Conservation (phyloP, 306 rosid genomes). For the Macrotyloma uniflorum region DNA sequence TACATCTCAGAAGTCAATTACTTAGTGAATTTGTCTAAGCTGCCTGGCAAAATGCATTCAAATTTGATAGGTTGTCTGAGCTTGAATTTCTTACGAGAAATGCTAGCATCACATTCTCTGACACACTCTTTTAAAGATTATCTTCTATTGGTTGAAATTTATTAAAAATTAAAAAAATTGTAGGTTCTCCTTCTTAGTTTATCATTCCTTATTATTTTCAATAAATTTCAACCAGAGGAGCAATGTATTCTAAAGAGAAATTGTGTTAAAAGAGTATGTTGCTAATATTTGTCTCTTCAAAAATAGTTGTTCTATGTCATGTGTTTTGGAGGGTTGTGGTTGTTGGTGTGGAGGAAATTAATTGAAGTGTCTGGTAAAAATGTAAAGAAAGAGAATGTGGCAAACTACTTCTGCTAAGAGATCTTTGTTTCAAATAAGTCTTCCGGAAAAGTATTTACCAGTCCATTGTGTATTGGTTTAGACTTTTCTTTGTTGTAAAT, state of each 20-base stretch:
- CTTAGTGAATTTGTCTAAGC: constrained; percentile 1
- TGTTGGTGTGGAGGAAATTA: background rate
- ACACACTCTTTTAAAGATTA: background rate
- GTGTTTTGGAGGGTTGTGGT: background rate
- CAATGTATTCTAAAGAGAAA: too few species aligned
- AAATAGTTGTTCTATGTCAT: background rate
- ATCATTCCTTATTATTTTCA: too few species aligned
- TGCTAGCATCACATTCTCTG: background rate
- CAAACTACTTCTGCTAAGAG: background rate
- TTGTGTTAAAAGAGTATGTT: background rate
- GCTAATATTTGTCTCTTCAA: background rate
- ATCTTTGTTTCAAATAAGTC: background rate
- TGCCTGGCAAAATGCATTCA: background rate
- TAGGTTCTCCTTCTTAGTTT: too few species aligned
- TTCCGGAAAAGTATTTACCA: background rate
- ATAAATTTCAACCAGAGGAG: background rate
- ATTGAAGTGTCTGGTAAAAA: background rate
- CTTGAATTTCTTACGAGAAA: too few species aligned
- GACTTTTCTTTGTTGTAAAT: background rate
- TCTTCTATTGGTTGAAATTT: background rate
- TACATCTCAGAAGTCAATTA: background rate
- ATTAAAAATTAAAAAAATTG: too few species aligned
- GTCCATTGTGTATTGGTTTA: background rate
- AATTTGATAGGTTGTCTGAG: background rate
- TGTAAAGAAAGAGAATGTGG: background rate